Base-by-base conservation (phyloP, 495 filamentous ascomycete genomes). In the Sabuloglossum arenarium region DNA sequence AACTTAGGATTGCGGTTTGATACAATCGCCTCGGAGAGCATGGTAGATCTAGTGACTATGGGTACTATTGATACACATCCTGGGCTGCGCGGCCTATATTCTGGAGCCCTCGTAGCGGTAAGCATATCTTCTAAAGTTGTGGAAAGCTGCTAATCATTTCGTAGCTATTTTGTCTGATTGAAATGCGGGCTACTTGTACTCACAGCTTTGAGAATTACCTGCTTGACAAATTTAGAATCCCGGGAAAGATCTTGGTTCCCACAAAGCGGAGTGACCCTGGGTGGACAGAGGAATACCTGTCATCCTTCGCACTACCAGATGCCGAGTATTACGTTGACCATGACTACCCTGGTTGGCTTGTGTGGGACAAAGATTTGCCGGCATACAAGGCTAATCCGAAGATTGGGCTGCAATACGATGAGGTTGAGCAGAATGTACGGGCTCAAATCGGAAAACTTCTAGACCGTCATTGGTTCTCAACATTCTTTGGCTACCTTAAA, bases 261-360 rank as follows among this genome's bases (percentile, higher is more conserved):
- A 88, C 89, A 9, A 75, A 78, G 42, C 73, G 74, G 0, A 75
- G 84, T 53, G 83, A 95, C 62, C 77, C 84, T 23, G 68, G 74
- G 14, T 90, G 85, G 75, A 97, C 91, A 0, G 62, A 82, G 56
- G 71, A 82, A 23, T 93, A 84, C 61, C 70, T 99, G 1, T 69
- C 77, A 0, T 77, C 76, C 62, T 98, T 98, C 68, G 80, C 82
- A 12, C 73, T 83, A 31, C 80, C 82, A 27, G 84, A 89, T 56
- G 79, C 85, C 6, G 77, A 95, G 55, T 93, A 89, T 65, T 94
- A 85, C 60, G 79, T 96, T 56, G 91, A 99, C 63, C 77, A 78
- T 55, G 90, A 95, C 63, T 84, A 94, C 67, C 86, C 89, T 10
- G 91, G 91, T 25, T 99, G 91, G 91, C 76, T 99, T n/a, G 86